Evolutionary conservation across 2,329 filamentous ascomycete species (phyloP), one percentile per base, ranked within the genome.

Genomic region (Aquanectria penicillioides): DNA sequence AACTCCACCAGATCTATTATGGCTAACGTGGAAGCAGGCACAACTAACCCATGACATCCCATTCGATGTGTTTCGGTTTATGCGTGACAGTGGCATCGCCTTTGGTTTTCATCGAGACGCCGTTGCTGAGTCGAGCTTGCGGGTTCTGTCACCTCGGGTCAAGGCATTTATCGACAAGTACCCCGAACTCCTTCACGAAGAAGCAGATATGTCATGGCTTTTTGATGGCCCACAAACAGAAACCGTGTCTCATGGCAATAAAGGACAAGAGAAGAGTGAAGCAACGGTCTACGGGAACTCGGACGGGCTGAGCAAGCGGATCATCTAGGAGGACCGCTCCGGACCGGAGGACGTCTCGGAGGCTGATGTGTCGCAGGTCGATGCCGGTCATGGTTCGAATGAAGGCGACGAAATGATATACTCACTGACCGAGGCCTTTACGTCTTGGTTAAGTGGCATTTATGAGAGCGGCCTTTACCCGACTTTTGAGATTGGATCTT

Each of bases 1-100:
- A 33, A 25, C 33, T 22, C 40, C 38, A 23, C 26, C 20, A 40
- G 26, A 28, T 26, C 26, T 12, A 6, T 34, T 15, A 41, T 52
- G 47, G 47, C 64, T 69, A 44, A 68, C 37, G 2, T 20, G 29
- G 12, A 33, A 43, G 28, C 9, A 86, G 83, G 78, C 84, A 6
- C 78, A 83, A 38, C 85, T 85, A 63, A 80, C 78, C 56, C 84
- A 83, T 59, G 75, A 84, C 61, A 85, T 96, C 62, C 87, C 93
- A 71, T 95, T 96, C 71, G 93, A 96, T 70, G 86, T 95, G 25
- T 96, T 96, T 79, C 86, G 88, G 41, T 94, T 89, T 79, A 94
- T 96, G 91, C 83, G 87, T 62, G 92, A 96, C 70, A 87, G 92
- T 73, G 89, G 93, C 72, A 90, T 94, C 72, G 91, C 88, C 10